Conservation (phyloP, 1,284 basidiomycete species). For the Puccinia polysora region DNA sequence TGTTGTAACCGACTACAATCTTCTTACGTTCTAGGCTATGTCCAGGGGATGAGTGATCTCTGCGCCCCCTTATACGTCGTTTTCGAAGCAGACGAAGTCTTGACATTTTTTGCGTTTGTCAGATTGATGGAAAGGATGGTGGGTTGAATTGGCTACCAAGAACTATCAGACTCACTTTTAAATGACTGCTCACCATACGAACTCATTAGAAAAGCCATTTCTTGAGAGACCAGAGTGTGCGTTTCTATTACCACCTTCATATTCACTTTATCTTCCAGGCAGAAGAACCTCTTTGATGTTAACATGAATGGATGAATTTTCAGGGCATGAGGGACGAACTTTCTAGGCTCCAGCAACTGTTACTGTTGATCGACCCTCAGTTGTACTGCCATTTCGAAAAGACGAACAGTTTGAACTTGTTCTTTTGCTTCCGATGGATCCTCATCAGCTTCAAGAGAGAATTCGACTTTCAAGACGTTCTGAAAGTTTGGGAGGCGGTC, state of each 20-base stretch:
- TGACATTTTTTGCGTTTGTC: constrained; percentile 94
- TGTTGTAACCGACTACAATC: constrained; percentile 44
- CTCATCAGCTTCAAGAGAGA: constrained; percentile 11
- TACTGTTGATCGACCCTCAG: constrained; percentile 27
- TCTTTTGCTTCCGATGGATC: constrained; percentile 92
- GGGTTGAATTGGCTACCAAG: constrained; percentile 64
- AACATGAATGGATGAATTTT: not conserved
- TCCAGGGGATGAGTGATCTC: constrained; percentile 96
- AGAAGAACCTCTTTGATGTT: no score
- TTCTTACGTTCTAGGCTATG: constrained; percentile 62
- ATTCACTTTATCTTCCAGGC: not conserved
- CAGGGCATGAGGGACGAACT: constrained; percentile 41
- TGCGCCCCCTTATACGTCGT: constrained; percentile 90
- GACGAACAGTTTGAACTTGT: constrained; percentile 83
- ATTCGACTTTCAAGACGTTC: constrained; percentile 56
- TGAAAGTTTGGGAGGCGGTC: constrained; percentile 75
- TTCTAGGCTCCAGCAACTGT: constrained; percentile 30
- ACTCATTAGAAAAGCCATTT: constrained; percentile 37
- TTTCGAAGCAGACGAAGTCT: constrained; percentile 77
- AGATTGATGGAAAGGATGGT: constrained; percentile 93
- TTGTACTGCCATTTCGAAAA: constrained; percentile 62
- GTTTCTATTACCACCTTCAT: constrained; percentile 9
- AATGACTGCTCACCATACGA: constrained; percentile 19
- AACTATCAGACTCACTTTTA: constrained; percentile 46
- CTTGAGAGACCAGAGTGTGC: constrained; percentile 41